Evolutionary conservation across 805 yeast species (phyloP).

Genomic region (Starmerella vaccinii): DNA sequence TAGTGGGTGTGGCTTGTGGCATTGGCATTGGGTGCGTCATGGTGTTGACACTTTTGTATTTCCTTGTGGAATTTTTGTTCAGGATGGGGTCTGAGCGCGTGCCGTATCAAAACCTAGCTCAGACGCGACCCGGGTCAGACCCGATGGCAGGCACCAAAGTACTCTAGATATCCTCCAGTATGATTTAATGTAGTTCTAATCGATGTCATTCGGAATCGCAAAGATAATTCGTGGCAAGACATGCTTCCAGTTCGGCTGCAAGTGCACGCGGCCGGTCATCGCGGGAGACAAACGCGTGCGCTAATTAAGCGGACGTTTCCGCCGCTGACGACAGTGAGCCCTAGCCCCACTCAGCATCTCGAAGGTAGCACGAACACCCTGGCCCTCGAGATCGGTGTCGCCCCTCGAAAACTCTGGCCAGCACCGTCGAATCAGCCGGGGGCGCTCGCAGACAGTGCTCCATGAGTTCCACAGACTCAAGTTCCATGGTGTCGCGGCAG

Average conservation of each 20-base stretch:
- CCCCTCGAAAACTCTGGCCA: background rate
- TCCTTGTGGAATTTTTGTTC: conserved; percentile 22
- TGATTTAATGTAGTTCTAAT: too few species aligned
- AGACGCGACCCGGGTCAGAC: conserved; percentile 7
- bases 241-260: too few species aligned
- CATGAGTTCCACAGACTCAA: conserved; percentile 18
- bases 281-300: background rate
- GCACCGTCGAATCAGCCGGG: background rate
- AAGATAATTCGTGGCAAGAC: too few species aligned
- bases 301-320: background rate
- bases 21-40: conserved; percentile 47
- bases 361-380: background rate
- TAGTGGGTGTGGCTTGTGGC: conserved; percentile 60
- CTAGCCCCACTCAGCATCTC: background rate
- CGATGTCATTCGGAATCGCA: too few species aligned
- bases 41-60: conserved; percentile 36
- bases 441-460: background rate
- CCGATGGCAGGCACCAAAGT: conserved; percentile 13
- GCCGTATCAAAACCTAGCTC: conserved; percentile 20
- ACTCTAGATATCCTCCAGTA: background rate
- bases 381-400: conserved; percentile 4
- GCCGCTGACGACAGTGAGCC: background rate
- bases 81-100: background rate
- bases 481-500: conserved; percentile 31
- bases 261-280: too few species aligned